These are phyloP conservation scores for Cladophialophora psammophila DNA, from an alignment of 2,329 filamentous ascomycete species.

Conservation along the genomic window DNA sequence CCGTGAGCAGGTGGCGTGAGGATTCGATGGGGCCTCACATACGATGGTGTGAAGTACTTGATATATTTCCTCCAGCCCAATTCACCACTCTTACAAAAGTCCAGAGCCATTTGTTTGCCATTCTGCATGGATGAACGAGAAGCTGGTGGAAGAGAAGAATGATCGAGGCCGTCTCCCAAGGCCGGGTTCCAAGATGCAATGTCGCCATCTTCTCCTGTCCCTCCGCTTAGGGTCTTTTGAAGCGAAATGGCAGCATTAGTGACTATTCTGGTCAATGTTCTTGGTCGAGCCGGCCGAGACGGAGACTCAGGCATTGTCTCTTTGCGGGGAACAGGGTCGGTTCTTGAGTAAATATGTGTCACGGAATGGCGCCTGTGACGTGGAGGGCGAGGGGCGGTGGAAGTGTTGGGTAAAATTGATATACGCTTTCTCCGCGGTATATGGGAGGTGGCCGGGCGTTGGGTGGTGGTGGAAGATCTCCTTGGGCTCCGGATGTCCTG, in stretches of 20 bases:
- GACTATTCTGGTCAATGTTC: slow-evolving; percentile 16
- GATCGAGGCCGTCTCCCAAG: slow-evolving; percentile 18
- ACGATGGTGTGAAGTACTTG: slow-evolving; percentile 33
- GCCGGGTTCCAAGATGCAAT: slow-evolving; percentile 25
- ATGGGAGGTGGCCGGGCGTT: not conserved
- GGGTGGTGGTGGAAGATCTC: not conserved
- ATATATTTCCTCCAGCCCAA: slow-evolving; percentile 31
- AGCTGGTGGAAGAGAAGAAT: slow-evolving; percentile 9
- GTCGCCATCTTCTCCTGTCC: slow-evolving; percentile 19
- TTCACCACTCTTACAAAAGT: slow-evolving; percentile 17
- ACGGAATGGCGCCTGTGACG: slow-evolving; percentile 19
- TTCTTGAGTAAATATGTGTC: slow-evolving; percentile 19
- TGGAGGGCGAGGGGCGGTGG: slow-evolving; percentile 4
- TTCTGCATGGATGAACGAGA: slow-evolving; percentile 8
- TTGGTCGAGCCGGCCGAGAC: slow-evolving; percentile 15
- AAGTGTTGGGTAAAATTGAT: not conserved
- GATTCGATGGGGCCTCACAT: not conserved
- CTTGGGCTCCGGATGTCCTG: not conserved
- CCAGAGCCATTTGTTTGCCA: slow-evolving; percentile 20
- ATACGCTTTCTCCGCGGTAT: slow-evolving; percentile 22
- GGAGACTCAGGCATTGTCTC: slow-evolving; percentile 14
- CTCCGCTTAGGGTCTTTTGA: slow-evolving; percentile 21
- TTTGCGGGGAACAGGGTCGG: not conserved
- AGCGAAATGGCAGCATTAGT: slow-evolving; percentile 22
- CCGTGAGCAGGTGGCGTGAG: slow-evolving; percentile 2